These are phyloP conservation scores for Dendrobium nobile DNA, from an alignment of 106 monocot species.

Conservation along the genomic window DNA sequence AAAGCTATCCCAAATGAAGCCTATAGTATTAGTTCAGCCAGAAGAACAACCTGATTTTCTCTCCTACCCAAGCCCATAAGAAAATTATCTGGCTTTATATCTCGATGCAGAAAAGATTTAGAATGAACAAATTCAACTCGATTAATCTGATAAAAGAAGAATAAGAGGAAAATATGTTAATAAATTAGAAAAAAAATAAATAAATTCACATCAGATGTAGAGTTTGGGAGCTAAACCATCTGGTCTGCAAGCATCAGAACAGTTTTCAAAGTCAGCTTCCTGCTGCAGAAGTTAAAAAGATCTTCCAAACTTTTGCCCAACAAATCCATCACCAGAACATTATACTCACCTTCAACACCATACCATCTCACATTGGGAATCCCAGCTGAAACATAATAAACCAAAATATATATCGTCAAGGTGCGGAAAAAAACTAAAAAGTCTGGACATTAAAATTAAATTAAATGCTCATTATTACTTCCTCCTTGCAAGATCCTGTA, in stretches of 20 bases:
- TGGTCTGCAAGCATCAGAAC: slow-evolving; percentile 57
- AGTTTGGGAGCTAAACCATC: slow-evolving; percentile 21
- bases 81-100: slow-evolving; percentile 77
- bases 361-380: slow-evolving; percentile 45
- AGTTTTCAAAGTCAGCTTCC: slow-evolving; percentile 43
- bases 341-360: slow-evolving; percentile 47
- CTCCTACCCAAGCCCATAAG: slow-evolving; percentile 71
- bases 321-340: slow-evolving; percentile 54
- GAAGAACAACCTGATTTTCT: slow-evolving; percentile 47
- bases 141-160: slow-evolving; percentile 34
- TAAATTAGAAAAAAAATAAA: not conserved
- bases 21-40: not conserved
- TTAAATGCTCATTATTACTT: slow-evolving; percentile 19
- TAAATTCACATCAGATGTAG: not conserved
- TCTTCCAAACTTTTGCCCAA: slow-evolving; percentile 55
- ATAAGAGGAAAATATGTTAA: not conserved
- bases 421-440: not conserved
- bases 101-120: slow-evolving; percentile 63
- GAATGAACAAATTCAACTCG: slow-evolving; percentile 62
- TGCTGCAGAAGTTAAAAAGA: slow-evolving; percentile 38
- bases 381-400: slow-evolving; percentile 25
- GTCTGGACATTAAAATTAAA: not conserved
- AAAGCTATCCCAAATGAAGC: not conserved
- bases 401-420: not conserved
- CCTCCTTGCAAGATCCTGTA: slow-evolving; percentile 51